Conservation (phyloP, 352 stramenopile species). For the Pythium sukuiense region DNA sequence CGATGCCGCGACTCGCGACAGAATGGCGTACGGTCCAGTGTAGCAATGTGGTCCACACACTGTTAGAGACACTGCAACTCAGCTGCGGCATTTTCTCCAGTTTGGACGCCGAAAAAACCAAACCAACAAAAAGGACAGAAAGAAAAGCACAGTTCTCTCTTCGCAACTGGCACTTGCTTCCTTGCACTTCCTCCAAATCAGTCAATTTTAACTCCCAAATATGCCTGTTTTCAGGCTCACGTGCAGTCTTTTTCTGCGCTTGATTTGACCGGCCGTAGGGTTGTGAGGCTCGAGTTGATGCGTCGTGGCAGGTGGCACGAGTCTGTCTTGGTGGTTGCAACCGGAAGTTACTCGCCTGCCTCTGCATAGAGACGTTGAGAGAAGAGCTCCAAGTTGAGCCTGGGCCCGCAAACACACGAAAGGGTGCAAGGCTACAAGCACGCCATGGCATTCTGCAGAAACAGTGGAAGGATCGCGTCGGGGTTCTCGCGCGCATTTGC, state of each 20-base stretch:
- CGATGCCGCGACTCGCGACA: slow-evolving; percentile 5
- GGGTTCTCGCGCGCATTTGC: neutral
- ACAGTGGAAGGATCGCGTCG: neutral
- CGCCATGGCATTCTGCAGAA: neutral
- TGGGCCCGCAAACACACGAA: neutral
- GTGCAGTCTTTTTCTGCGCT: neutral
- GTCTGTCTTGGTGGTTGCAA: neutral
- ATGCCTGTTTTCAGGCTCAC: neutral
- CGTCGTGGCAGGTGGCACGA: neutral
- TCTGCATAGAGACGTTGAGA: neutral
- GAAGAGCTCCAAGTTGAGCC: neutral
- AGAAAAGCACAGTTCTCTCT: neutral
- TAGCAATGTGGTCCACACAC: slow-evolving; percentile 13
- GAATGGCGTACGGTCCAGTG: slow-evolving; percentile 5
- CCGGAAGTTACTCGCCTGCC: neutral
- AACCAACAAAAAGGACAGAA: slow-evolving; percentile 1
- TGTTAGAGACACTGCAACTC: slow-evolving; percentile 16
- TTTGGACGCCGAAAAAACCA: slow-evolving; percentile 5
- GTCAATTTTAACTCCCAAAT: neutral
- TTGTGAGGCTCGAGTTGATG: neutral
- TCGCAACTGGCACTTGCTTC: neutral
- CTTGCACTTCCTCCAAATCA: no score
- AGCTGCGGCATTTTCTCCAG: slow-evolving; percentile 13
- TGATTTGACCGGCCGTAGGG: neutral
- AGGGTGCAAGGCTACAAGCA: neutral